A percentile compares a stretch with the other conserved stretches of the same genome.
These are phyloP conservation scores for Trametes cubensis DNA, from an alignment of 768 basidiomycete genomes.

Conservation along the genomic window DNA sequence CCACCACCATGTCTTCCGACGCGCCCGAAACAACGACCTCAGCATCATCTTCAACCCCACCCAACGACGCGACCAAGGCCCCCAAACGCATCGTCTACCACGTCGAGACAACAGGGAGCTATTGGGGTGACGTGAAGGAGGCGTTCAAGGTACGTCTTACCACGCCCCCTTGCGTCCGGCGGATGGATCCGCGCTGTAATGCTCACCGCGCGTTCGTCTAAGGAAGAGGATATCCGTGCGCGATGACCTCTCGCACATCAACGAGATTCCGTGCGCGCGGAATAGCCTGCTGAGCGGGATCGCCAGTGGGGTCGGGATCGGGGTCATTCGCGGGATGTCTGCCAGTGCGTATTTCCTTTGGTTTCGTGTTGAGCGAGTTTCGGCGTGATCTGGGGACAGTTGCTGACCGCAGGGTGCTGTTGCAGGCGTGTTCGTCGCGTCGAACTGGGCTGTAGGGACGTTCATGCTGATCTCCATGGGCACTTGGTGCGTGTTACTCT, in stretches of 20 bases:
- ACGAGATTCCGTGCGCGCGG: conserved; percentile 76
- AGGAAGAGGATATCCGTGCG: conserved; percentile 50
- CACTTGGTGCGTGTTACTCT: conserved; percentile 57
- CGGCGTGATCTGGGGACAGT: background rate
- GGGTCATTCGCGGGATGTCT: conserved; percentile 69
- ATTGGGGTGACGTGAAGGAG: conserved; percentile 38
- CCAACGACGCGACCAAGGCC: background rate
- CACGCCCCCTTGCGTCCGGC: background rate
- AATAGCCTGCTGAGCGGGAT: conserved; percentile 77
- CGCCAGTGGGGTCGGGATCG: conserved; percentile 77
- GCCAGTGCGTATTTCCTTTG: conserved; percentile 49
- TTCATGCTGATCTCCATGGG: conserved; percentile 68
- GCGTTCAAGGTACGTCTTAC: conserved; percentile 36
- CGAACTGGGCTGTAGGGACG: conserved; percentile 79
- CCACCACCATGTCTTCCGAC: conserved; percentile 20
- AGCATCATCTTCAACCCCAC: background rate
- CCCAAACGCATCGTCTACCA: conserved; percentile 32
- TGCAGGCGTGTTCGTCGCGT: conserved; percentile 64
- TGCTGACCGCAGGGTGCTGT: background rate
- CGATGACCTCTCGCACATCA: conserved; percentile 62
- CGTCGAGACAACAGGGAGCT: conserved; percentile 39
- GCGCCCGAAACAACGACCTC: background rate
- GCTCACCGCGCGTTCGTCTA: conserved; percentile 23
- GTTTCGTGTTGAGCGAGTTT: background rate
- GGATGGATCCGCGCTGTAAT: background rate